These are phyloP conservation scores for Hansenula sp. DNA, from an alignment of 1,139 yeast species.

Conservation along the genomic window DNA sequence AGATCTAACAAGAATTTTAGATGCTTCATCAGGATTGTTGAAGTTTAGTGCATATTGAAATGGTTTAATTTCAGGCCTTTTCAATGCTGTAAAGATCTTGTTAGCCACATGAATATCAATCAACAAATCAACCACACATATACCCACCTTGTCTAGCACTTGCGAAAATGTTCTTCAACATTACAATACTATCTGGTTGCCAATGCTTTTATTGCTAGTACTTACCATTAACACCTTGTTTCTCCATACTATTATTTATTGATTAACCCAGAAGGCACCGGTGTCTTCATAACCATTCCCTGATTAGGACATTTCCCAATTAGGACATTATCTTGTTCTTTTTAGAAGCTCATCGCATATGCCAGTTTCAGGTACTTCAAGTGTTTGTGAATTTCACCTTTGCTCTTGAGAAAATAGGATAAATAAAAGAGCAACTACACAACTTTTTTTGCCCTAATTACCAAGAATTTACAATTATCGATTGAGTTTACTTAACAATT, in stretches of 20 bases:
- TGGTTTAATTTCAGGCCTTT: constrained; percentile 19
- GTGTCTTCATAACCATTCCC: neutral
- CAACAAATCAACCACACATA: neutral
- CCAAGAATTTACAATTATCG: too few species aligned
- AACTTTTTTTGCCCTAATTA: too few species aligned
- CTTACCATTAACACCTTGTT: neutral
- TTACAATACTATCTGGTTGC: too few species aligned
- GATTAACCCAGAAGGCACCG: neutral
- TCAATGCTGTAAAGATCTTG: too few species aligned
- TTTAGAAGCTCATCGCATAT: neutral
- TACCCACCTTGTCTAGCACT: neutral
- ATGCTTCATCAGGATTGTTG: constrained; percentile 39
- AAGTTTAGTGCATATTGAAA: constrained; percentile 49
- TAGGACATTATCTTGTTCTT: neutral
- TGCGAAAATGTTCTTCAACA: neutral
- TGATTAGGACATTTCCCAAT: neutral
- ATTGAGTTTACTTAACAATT: too few species aligned
- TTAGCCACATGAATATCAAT: too few species aligned
- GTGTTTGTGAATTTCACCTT: neutral
- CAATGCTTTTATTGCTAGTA: constrained; percentile 7
- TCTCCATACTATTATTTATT: neutral
- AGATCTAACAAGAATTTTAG: constrained; percentile 52
- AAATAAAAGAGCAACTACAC: neutral
- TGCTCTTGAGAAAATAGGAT: neutral
- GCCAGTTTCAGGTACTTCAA: constrained; percentile 1